Conservation (phyloP, 1,139 yeast species). For the Geotrichum cucujoidarum region DNA sequence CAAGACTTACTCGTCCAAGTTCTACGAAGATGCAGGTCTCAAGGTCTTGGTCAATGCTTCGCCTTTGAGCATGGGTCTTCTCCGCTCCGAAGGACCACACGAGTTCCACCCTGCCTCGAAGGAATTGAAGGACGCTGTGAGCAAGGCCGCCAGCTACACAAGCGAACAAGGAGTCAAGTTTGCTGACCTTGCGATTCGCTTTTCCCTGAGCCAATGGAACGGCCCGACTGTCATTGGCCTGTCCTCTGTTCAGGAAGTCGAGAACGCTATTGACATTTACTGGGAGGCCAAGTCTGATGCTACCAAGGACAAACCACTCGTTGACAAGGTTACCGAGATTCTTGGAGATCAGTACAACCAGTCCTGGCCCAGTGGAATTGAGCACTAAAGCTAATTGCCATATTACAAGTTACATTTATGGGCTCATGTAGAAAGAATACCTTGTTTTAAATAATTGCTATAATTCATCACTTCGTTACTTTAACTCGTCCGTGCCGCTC, state of each 20-base stretch:
- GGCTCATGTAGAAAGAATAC: too few relatives aligned
- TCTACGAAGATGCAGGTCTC: slow-evolving; percentile 52
- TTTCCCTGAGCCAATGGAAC: slow-evolving; percentile 59
- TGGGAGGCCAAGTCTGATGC: slow-evolving; percentile 42
- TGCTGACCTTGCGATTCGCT: slow-evolving; percentile 78
- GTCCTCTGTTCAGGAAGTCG: slow-evolving; percentile 55
- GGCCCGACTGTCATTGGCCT: slow-evolving; percentile 75
- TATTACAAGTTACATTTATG: too few relatives aligned
- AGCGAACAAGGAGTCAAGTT: slow-evolving; percentile 49
- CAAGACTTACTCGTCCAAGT: slow-evolving; percentile 46
- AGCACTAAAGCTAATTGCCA: slow-evolving; percentile 25
- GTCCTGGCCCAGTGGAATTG: slow-evolving; percentile 68
- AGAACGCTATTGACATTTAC: slow-evolving; percentile 56
- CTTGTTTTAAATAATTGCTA: neutral
- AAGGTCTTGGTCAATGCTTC: slow-evolving; percentile 68
- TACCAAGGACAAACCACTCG: slow-evolving; percentile 43
- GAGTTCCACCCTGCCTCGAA: slow-evolving; percentile 75
- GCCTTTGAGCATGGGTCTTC: slow-evolving; percentile 80
- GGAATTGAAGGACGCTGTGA: slow-evolving; percentile 54
- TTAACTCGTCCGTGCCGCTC: neutral
- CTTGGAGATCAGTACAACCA: slow-evolving; percentile 55
- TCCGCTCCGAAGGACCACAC: slow-evolving; percentile 63
- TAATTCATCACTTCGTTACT: neutral
- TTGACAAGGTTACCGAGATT: slow-evolving; percentile 43
- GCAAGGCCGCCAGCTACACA: slow-evolving; percentile 48